These are phyloP conservation scores for Calocybe gangraenosa DNA, from an alignment of 768 basidiomycete species.

Conservation along the genomic window DNA sequence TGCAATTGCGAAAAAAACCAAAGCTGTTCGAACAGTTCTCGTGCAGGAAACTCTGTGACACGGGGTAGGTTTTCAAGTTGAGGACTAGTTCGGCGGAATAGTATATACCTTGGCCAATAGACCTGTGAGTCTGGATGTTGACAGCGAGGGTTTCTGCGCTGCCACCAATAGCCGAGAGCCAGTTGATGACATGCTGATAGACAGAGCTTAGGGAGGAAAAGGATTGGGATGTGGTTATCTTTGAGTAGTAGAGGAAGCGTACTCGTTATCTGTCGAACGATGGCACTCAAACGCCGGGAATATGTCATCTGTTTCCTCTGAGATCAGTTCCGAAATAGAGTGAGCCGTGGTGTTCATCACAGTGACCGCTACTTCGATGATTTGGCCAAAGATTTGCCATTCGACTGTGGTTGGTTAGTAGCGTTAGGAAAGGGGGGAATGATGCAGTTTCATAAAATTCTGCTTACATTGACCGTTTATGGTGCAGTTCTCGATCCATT, in stretches of 20 bases:
- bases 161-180: constrained; percentile 32
- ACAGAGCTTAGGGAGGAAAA: constrained; percentile 26
- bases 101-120: constrained; percentile 40
- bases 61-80: not conserved
- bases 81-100: not conserved
- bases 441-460: not conserved
- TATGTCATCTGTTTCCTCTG: constrained; percentile 16
- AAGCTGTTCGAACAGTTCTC: constrained; percentile 46
- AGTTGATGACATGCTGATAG: constrained; percentile 35
- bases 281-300: constrained; percentile 32
- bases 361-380: constrained; percentile 35
- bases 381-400: constrained; percentile 48
- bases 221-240: constrained; percentile 7
- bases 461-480: constrained; percentile 44
- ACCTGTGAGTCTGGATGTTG: constrained; percentile 40
- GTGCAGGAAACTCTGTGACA: constrained; percentile 39
- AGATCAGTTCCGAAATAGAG: constrained; percentile 26
- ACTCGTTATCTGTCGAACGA: constrained; percentile 10
- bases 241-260: constrained; percentile 1
- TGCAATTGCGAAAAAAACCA: constrained; percentile 36
- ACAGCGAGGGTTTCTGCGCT: constrained; percentile 29
- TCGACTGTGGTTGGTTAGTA: constrained; percentile 36
- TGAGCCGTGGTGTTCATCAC: constrained; percentile 36
- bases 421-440: constrained; percentile 4
- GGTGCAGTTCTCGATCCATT: constrained; percentile 43